phyloP scores from a whole-genome alignment of 768 basidiomycete species.

The Tulasnella sp. region DNA sequence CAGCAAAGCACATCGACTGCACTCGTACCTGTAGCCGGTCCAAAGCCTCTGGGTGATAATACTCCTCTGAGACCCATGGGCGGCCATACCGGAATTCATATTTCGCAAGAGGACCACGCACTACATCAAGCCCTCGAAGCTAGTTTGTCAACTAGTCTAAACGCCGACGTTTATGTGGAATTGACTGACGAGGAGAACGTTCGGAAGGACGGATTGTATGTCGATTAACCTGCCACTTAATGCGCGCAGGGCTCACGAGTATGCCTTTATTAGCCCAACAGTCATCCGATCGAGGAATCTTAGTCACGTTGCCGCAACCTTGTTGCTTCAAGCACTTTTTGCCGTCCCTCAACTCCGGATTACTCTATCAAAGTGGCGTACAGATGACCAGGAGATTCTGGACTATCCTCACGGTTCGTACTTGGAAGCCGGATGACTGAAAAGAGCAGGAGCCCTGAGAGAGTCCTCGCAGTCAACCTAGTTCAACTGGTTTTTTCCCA shows the following conservation, averaged over 20 bases:
- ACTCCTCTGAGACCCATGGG: neutral
- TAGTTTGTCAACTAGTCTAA: constrained; percentile 44
- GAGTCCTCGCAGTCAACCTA: neutral
- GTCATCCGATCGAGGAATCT: constrained; percentile 53
- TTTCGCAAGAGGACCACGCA: constrained; percentile 46
- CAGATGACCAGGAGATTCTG: neutral
- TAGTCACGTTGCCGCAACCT: constrained; percentile 48
- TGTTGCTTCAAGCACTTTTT: constrained; percentile 58
- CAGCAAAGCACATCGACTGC: neutral
- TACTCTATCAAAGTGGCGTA: neutral
- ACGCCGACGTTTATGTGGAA: constrained; percentile 45
- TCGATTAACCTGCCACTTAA: constrained; percentile 1
- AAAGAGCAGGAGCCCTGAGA: neutral
- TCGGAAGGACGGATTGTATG: constrained; percentile 53
- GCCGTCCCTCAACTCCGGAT: constrained; percentile 62
- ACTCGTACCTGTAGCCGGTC: neutral
- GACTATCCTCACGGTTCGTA: neutral
- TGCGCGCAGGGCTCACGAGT: neutral
- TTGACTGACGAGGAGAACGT: constrained; percentile 46
- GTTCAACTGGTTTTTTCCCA: constrained; percentile 10
- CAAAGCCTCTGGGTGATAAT: neutral
- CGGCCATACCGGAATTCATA: neutral
- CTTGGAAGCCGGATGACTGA: neutral
- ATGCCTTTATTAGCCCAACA: constrained; percentile 47
- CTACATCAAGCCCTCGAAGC: constrained; percentile 66